A percentile compares a stretch with the other conserved stretches of the same genome.
Evolutionary conservation across 2,329 filamentous ascomycete genomes (phyloP).

Genomic region (Aspergillus arachidicola): DNA sequence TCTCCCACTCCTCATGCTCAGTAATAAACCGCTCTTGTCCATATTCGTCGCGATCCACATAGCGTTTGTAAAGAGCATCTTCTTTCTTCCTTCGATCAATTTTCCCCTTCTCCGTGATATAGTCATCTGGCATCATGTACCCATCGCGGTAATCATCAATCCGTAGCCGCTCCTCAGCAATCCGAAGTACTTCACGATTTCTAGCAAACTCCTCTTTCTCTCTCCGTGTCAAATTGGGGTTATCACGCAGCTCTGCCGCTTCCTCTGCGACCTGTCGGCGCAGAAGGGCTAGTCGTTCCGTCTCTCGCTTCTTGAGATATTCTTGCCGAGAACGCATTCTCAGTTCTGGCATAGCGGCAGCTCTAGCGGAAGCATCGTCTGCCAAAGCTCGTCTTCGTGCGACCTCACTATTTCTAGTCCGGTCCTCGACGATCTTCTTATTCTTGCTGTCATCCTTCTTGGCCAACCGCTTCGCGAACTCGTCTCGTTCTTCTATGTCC

Average conservation of each 20-base stretch:
- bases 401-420: slow-evolving; percentile 59
- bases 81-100: slow-evolving; percentile 85
- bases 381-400: slow-evolving; percentile 65
- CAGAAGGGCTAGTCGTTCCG: slow-evolving; percentile 81
- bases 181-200: slow-evolving; percentile 77
- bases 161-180: slow-evolving; percentile 80
- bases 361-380: slow-evolving; percentile 68
- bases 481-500: slow-evolving; percentile 75
- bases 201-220: slow-evolving; percentile 88
- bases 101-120: slow-evolving; percentile 91
- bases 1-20: slow-evolving; percentile 95
- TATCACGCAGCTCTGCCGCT: slow-evolving; percentile 75
- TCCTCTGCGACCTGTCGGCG: slow-evolving; percentile 91
- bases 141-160: slow-evolving; percentile 94
- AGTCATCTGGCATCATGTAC: slow-evolving; percentile 91
- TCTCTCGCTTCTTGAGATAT: slow-evolving; percentile 90
- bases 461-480: slow-evolving; percentile 74
- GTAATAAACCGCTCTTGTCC: slow-evolving; percentile 89
- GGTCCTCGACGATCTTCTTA: slow-evolving; percentile 68
- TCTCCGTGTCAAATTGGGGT: slow-evolving; percentile 70
- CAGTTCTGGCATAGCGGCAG: slow-evolving; percentile 76
- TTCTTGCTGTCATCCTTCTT: slow-evolving; percentile 71
- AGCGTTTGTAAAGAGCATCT: slow-evolving; percentile 85
- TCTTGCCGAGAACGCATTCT: slow-evolving; percentile 84
- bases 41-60: slow-evolving; percentile 83